Base-by-base conservation (phyloP, 257 asterid species). In the Ilex asprella region DNA sequence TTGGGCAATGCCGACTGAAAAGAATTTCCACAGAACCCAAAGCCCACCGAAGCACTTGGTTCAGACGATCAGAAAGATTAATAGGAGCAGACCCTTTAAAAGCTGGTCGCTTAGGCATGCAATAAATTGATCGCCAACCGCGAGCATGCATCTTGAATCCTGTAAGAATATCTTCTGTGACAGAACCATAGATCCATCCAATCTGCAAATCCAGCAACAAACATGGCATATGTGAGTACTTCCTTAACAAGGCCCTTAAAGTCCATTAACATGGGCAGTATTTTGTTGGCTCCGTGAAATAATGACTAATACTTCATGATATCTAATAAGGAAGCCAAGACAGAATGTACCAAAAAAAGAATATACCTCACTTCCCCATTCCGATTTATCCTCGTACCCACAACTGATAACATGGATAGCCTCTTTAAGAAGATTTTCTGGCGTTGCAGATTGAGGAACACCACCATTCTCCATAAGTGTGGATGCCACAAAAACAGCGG, bases 61-160 rank as follows among this genome's bases (percentile, higher is more conserved):
- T 88, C 67, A 91, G 73, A 76, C 98, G 96, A 82, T 91, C 98
- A 9, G 98, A 91, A 73, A 91, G 98, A 83, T 91, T 91, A 41
- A 91, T 91, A 55, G 98, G 98, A 72, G 98, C 98, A 55, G 98
- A 91, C 59, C 96, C 98, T 74, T 91, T 91, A 75, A 91, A 91
- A 73, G 98, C 98, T 30, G 98, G 83, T 65, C 96, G 82, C 11
- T 76, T 71, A 55, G 98, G 98, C 88, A 91, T 91, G 71, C 98
- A 91, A 84, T 91, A 91, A 61, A 91, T 86, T 56, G 98, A 91
- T 32, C 98, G 88, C 98, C 98, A 91, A 35, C 98, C 98, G 75
- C 98, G 95, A 5, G 98, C 98, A 64, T 91, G 98, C 98, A 91
- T 91, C 83, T 91, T 91, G 70, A 91, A 91, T 79, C 98, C 98